phyloP scores from a whole-genome alignment of 164 flowering plant species.

The Protea cynaroides region DNA sequence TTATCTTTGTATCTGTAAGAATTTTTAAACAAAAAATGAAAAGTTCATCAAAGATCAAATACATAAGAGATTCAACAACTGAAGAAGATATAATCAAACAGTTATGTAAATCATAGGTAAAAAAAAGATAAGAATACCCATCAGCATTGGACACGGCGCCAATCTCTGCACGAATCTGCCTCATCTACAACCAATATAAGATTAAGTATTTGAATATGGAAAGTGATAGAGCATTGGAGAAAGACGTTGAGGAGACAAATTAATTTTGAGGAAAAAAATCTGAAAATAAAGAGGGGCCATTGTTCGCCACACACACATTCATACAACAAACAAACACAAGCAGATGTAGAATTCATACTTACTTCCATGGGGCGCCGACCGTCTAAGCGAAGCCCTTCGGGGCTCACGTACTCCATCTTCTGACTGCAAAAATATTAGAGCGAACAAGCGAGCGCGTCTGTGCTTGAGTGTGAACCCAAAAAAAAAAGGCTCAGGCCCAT shows the following conservation, averaged over 20 bases:
- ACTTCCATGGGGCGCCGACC: constrained; percentile 97
- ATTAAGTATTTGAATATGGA: neutral
- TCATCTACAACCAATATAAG: constrained; percentile 47
- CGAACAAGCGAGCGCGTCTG: too few relatives aligned
- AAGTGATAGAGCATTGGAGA: too few relatives aligned
- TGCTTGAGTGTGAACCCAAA: too few relatives aligned
- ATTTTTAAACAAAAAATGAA: neutral
- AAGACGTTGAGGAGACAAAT: constrained; percentile 12
- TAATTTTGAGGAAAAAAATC: too few relatives aligned
- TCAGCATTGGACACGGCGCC: constrained; percentile 85
- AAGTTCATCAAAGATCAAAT: neutral
- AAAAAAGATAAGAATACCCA: constrained; percentile 40
- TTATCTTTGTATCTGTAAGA: neutral
- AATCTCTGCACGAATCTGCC: constrained; percentile 77
- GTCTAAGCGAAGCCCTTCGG: constrained; percentile 91
- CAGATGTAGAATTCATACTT: neutral
- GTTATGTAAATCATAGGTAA: neutral
- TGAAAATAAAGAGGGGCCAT: too few relatives aligned
- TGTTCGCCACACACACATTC: too few relatives aligned
- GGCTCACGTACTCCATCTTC: constrained; percentile 75
- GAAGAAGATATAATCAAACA: neutral
- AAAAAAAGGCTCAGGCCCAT: too few relatives aligned
- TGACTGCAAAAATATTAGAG: neutral
- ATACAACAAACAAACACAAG: too few relatives aligned
- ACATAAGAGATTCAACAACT: neutral